phyloP scores from a whole-genome alignment of 306 rosid genomes.

The Cucumis melo region DNA sequence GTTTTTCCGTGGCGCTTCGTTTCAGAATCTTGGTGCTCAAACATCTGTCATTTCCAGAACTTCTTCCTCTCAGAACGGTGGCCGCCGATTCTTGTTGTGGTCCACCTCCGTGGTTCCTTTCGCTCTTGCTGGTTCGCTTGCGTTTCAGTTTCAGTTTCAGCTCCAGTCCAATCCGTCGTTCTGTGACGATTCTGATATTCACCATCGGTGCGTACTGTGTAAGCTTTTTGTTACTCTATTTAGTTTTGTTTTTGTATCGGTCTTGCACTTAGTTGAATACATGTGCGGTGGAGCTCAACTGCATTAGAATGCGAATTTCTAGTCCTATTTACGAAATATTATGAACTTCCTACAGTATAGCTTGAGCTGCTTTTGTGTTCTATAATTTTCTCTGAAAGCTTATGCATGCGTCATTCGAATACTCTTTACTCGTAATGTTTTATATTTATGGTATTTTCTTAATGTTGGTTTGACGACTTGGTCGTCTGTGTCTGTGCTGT shows the following conservation, averaged over 20 bases:
- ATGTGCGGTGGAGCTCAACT: neutral
- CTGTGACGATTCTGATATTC: conserved; percentile 24
- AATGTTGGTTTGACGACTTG: neutral
- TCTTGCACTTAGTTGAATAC: neutral
- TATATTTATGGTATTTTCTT: neutral
- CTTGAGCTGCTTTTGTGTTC: neutral
- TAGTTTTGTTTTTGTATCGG: neutral
- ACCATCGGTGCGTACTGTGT: conserved; percentile 31
- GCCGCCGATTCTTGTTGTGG: conserved; percentile 12
- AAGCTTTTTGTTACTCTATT: neutral
- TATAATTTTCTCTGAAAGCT: neutral
- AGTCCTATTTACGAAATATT: neutral
- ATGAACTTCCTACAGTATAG: neutral
- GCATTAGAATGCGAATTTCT: neutral
- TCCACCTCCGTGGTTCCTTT: conserved; percentile 44
- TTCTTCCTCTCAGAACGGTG: conserved; percentile 14
- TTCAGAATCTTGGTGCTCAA: conserved; percentile 9
- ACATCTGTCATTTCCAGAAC: neutral
- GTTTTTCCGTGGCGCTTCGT: conserved; percentile 7
- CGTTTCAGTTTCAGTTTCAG: conserved; percentile 35
- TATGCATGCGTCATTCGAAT: neutral
- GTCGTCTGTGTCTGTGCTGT: neutral
- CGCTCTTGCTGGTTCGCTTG: conserved; percentile 60
- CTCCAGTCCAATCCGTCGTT: conserved; percentile 32
- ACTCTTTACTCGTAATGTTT: neutral